Base-by-base conservation (phyloP, 306 rosid species). In the Ammopiptanthus mongolicus region DNA sequence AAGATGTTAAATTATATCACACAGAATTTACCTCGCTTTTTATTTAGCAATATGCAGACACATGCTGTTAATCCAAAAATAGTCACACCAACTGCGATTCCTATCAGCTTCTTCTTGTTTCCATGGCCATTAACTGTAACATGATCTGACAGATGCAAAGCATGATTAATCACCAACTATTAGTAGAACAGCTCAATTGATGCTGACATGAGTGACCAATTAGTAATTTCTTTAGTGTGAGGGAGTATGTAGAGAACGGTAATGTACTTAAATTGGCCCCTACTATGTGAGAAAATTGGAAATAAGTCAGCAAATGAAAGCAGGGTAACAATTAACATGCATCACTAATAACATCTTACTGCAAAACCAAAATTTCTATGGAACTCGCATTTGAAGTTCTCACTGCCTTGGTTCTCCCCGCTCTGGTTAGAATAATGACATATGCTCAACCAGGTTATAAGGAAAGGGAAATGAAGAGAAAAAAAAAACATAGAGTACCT, bases 401-500 rank as follows among this genome's bases (percentile, higher is more conserved):
- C 28, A 52, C 58, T 19, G 5, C 12, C 13, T 19, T 52, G 12
- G 13, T 23, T 3, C 28, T 13, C 28, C 29, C 12, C 58, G 22
- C 5, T 22, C 10, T 8, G 13, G 1, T 52, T 22, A 19, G 18
- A 12, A 13, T 22, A 19, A 41, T 39, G 34, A 3, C 11, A 64
- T 13, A 6, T 5, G 14, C 1, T 10, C 33, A 18, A 21, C 2
- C 53, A 19, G 19, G 21, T 12, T 25, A 15, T 62, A 41, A 22
- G 52, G 8, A 13, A 77, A 48, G 21, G 9, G 12, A 42, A 21
- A 9, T 5, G 13, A 6, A 25, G 33, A 14, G 17, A 14, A 14
- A 41, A 31, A 29, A 36, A 28, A 70, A 1, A 25, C 1, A 39
- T 5, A 64, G 62, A 15, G 37, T 61, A 86, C 80, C 84, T 51